phyloP scores from a whole-genome alignment of 192 early-diverging fungal species.

The Coemansia sp. region DNA sequence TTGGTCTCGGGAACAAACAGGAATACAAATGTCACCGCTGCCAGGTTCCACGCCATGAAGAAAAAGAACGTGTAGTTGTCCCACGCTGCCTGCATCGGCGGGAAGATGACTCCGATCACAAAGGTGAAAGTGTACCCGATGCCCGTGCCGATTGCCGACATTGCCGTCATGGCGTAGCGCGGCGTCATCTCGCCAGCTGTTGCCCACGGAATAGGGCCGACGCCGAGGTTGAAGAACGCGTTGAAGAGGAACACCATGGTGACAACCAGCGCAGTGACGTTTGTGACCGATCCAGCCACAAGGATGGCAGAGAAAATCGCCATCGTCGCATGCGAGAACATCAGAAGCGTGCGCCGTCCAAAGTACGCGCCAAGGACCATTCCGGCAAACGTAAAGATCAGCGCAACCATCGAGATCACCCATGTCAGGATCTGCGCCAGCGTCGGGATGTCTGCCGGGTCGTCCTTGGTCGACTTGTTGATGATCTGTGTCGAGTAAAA shows the following conservation, averaged over 20 bases:
- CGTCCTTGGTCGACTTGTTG: slow-evolving; percentile 50
- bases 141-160: slow-evolving; percentile 68
- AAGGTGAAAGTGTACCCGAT: slow-evolving; percentile 73
- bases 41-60: slow-evolving; percentile 67
- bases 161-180: slow-evolving; percentile 68
- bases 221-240: slow-evolving; percentile 74
- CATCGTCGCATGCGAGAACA: slow-evolving; percentile 67
- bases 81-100: slow-evolving; percentile 55
- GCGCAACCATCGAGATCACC: slow-evolving; percentile 52
- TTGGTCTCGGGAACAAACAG: slow-evolving; percentile 83
- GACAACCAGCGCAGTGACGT: slow-evolving; percentile 59
- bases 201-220: slow-evolving; percentile 83
- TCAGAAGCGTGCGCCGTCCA: slow-evolving; percentile 70
- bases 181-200: slow-evolving; percentile 77
- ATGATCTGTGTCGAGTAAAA: slow-evolving; percentile 89
- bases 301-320: slow-evolving; percentile 61
- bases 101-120: slow-evolving; percentile 64
- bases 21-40: slow-evolving; percentile 66
- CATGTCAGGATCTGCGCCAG: slow-evolving; percentile 52
- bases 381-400: slow-evolving; percentile 47
- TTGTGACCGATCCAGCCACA: slow-evolving; percentile 62
- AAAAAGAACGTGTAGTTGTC: slow-evolving; percentile 63
- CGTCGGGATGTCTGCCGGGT: slow-evolving; percentile 54
- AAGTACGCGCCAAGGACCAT: slow-evolving; percentile 66
- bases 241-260: slow-evolving; percentile 74